Evolutionary conservation across 148 eudicot species (phyloP).

Genomic region (Vaccinium corymbosum): DNA sequence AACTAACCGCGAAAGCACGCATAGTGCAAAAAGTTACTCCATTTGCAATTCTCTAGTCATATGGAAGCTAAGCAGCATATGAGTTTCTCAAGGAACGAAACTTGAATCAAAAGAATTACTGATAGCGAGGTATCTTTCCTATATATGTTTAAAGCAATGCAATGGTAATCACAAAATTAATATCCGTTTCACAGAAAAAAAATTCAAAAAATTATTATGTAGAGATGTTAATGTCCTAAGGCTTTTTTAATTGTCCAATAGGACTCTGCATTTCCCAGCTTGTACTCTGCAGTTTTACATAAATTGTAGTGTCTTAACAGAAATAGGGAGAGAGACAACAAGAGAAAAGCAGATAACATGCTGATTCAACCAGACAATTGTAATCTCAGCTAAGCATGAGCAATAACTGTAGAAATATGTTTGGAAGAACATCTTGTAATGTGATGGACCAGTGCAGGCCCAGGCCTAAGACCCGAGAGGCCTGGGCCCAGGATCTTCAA

Average conservation of each 20-base stretch:
- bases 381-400: background rate
- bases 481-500: too few species aligned
- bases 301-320: background rate
- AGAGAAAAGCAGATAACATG: background rate
- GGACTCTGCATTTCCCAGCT: slow-evolving; percentile 1
- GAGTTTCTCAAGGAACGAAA: background rate
- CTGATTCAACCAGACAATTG: background rate
- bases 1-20: background rate
- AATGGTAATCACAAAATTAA: background rate
- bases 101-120: background rate
- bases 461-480: too few species aligned
- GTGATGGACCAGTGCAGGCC: background rate
- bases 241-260: background rate
- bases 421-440: background rate
- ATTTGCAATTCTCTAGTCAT: background rate
- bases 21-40: background rate
- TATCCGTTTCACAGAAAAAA: too few species aligned
- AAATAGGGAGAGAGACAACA: background rate
- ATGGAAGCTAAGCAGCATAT: background rate
- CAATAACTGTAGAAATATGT: background rate
- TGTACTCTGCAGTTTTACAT: background rate
- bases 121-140: background rate
- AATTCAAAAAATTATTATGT: too few species aligned
- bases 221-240: background rate
- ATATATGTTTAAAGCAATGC: background rate